phyloP scores from a whole-genome alignment of 768 basidiomycete species.

The Leucocoprinus leucothites region DNA sequence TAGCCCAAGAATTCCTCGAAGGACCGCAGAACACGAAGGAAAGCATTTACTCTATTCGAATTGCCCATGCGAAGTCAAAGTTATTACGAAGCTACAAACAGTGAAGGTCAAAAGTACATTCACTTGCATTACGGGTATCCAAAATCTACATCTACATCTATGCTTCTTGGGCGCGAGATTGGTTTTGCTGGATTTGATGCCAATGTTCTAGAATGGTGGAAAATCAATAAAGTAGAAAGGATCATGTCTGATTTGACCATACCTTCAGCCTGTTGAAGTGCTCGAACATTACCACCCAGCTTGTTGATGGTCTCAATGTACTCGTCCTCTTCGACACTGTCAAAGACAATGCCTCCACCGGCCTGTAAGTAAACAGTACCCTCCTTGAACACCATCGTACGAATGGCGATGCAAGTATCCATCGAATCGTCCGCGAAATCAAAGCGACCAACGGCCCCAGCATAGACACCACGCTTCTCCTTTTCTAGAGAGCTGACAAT shows the following conservation, averaged over 20 bases:
- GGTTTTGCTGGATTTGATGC: slow-evolving; percentile 58
- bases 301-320: slow-evolving; percentile 96
- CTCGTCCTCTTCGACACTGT: slow-evolving; percentile 97
- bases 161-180: slow-evolving; percentile 22
- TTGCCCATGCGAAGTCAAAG: too few relatives aligned
- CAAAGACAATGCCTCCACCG: slow-evolving; percentile 95
- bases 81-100: too few relatives aligned
- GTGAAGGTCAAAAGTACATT: not conserved
- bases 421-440: slow-evolving; percentile 93
- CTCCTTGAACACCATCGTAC: slow-evolving; percentile 96
- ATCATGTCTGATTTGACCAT: slow-evolving; percentile 14
- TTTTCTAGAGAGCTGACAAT: slow-evolving; percentile 83
- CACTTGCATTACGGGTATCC: slow-evolving; percentile 14
- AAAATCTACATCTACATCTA: slow-evolving; percentile 16
- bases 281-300: slow-evolving; percentile 79
- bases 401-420: slow-evolving; percentile 98
- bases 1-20: too few relatives aligned
- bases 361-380: slow-evolving; percentile 92
- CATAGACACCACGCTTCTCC: slow-evolving; percentile 91
- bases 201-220: slow-evolving; percentile 53
- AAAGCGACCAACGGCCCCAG: slow-evolving; percentile 96
- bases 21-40: too few relatives aligned
- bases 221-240: not conserved
- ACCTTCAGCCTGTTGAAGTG: slow-evolving; percentile 89
- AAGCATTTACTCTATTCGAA: too few relatives aligned